phyloP scores from a whole-genome alignment of 2,329 filamentous ascomycete genomes.

The Aspergillus fischeri region DNA sequence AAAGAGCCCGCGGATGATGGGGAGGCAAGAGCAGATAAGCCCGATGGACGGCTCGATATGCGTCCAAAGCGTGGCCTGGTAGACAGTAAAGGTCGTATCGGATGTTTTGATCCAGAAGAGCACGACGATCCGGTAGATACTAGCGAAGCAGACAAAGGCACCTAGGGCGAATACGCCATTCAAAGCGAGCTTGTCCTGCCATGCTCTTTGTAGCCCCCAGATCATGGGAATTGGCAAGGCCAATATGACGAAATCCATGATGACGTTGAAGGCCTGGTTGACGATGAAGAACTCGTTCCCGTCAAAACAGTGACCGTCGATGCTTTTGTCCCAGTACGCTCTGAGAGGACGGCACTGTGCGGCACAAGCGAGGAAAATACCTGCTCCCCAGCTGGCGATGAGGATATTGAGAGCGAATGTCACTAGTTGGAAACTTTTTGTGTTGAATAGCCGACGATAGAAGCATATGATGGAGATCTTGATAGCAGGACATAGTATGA shows the following conservation, averaged over 20 bases:
- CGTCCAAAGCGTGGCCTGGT: slow-evolving; percentile 33
- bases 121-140: slow-evolving; percentile 34
- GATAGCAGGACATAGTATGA: slow-evolving; percentile 28
- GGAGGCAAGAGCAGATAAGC: slow-evolving; percentile 33
- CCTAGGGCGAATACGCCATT: slow-evolving; percentile 30
- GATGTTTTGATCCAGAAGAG: slow-evolving; percentile 27
- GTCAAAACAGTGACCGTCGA: slow-evolving; percentile 26
- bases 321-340: slow-evolving; percentile 28
- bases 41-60: slow-evolving; percentile 33
- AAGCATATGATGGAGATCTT: slow-evolving; percentile 35
- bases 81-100: slow-evolving; percentile 32
- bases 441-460: slow-evolving; percentile 32
- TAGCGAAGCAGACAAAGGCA: slow-evolving; percentile 33
- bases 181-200: slow-evolving; percentile 33
- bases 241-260: slow-evolving; percentile 32
- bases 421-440: slow-evolving; percentile 23
- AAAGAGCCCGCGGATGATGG: slow-evolving; percentile 33
- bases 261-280: slow-evolving; percentile 31
- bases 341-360: slow-evolving; percentile 29
- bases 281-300: slow-evolving; percentile 27
- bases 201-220: slow-evolving; percentile 29
- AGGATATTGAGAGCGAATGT: slow-evolving; percentile 6
- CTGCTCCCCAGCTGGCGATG: slow-evolving; percentile 26
- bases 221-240: slow-evolving; percentile 31
- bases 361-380: slow-evolving; percentile 29